Evolutionary conservation across 2,329 filamentous ascomycete genomes (phyloP).

Genomic region (Trichoderma arundinaceum): DNA sequence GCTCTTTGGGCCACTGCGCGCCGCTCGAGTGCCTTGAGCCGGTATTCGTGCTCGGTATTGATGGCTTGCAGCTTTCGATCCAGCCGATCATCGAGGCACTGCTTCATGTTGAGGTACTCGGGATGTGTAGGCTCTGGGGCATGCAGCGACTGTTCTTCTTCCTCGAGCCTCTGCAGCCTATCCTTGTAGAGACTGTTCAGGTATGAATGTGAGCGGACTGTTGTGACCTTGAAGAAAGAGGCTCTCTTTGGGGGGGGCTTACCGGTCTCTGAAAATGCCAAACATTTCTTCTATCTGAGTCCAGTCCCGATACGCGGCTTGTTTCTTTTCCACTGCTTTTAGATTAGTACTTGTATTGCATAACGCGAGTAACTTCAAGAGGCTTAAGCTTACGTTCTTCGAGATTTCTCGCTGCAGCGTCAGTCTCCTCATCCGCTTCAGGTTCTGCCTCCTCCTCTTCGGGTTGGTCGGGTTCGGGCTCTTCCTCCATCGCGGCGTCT

Average conservation of each 20-base stretch:
- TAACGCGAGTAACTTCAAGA: neutral
- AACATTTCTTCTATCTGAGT: conserved; percentile 87
- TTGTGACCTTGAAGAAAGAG: conserved; percentile 34
- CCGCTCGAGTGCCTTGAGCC: conserved; percentile 72
- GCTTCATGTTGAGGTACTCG: conserved; percentile 88
- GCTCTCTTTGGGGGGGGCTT: conserved; percentile 38
- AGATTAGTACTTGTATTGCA: conserved; percentile 35
- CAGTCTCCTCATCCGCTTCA: conserved; percentile 65
- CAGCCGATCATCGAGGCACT: conserved; percentile 81
- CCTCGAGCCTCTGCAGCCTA: conserved; percentile 79
- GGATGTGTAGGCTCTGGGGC: conserved; percentile 76
- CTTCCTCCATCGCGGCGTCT: conserved; percentile 48
- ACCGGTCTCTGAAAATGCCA: conserved; percentile 81
- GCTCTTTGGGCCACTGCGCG: conserved; percentile 81
- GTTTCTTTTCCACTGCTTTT: conserved; percentile 73
- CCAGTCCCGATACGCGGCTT: conserved; percentile 78
- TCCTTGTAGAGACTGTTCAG: conserved; percentile 79
- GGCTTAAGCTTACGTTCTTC: conserved; percentile 63
- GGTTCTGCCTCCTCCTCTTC: conserved; percentile 58
- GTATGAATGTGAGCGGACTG: conserved; percentile 37
- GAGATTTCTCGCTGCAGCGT: conserved; percentile 63
- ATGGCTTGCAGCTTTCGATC: conserved; percentile 81
- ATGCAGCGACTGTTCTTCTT: conserved; percentile 66
- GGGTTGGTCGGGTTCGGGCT: conserved; percentile 56
- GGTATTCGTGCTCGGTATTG: conserved; percentile 73